Evolutionary conservation across 371 early-diverging fungal species (phyloP).

Genomic region (Haplosporangium sp.): DNA sequence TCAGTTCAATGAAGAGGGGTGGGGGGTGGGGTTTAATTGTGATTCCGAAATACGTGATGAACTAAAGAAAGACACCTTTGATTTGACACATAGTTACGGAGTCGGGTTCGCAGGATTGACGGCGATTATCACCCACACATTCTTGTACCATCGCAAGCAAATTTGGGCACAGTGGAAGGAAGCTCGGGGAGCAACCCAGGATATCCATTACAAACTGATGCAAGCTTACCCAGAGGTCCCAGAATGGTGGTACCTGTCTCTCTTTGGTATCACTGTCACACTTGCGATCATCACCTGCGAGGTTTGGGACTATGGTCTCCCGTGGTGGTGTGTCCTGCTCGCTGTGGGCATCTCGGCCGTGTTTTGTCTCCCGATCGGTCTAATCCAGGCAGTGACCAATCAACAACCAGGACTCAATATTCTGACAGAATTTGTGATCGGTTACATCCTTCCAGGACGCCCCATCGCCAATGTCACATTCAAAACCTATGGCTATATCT

Average conservation of each 20-base stretch:
- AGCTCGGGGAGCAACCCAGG: constrained; percentile 34
- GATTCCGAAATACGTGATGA: not conserved
- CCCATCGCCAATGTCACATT: constrained; percentile 59
- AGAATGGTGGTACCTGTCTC: constrained; percentile 75
- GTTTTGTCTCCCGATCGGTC: constrained; percentile 84
- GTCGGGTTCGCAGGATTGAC: constrained; percentile 63
- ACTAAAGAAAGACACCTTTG: not conserved
- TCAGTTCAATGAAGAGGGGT: not conserved
- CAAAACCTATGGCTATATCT: constrained; percentile 64
- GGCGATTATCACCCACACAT: constrained; percentile 64
- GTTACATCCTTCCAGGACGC: constrained; percentile 70
- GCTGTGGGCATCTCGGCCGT: constrained; percentile 71
- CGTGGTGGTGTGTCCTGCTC: constrained; percentile 79
- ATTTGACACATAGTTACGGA: constrained; percentile 29
- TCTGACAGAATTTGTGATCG: constrained; percentile 72
- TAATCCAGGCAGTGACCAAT: constrained; percentile 81
- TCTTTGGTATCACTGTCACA: constrained; percentile 67
- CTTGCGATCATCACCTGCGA: constrained; percentile 72
- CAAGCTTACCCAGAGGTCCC: constrained; percentile 71
- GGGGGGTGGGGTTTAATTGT: too few species aligned
- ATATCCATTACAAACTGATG: constrained; percentile 61
- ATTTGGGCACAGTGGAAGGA: constrained; percentile 54
- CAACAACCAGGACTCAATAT: constrained; percentile 78
- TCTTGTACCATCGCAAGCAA: constrained; percentile 63
- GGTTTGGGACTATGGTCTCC: constrained; percentile 65